Evolutionary conservation across 176 grass and related monocot species (phyloP).

Genomic region (Musa beccarii): DNA sequence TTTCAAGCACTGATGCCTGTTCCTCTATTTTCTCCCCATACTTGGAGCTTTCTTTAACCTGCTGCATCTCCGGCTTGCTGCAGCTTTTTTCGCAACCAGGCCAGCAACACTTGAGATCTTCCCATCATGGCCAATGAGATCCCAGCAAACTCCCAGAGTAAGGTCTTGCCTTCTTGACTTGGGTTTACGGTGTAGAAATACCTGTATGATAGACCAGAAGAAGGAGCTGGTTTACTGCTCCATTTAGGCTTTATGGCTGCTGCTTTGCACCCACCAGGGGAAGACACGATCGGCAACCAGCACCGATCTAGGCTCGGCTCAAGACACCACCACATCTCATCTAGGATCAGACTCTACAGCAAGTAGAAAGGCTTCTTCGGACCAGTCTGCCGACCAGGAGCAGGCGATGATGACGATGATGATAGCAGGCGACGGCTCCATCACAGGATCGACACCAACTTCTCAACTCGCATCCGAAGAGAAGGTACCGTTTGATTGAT

Average conservation of each 20-base stretch:
- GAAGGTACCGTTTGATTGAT: conserved; percentile 41
- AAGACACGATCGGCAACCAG: conserved; percentile 37
- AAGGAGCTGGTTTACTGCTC: background rate
- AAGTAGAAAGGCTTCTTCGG: conserved; percentile 38
- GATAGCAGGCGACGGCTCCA: conserved; percentile 47
- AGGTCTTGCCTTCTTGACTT: conserved; percentile 17
- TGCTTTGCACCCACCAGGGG: conserved; percentile 16
- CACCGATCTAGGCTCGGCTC: conserved; percentile 23
- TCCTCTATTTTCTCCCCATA: conserved; percentile 34
- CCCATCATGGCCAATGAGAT: conserved; percentile 73
- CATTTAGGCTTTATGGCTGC: conserved; percentile 1
- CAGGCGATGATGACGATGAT: conserved; percentile 42
- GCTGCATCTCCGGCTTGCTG: conserved; percentile 30
- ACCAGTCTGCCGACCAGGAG: conserved; percentile 30
- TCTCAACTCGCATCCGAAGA: conserved; percentile 29
- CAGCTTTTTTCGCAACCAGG: conserved; percentile 52
- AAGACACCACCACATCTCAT: background rate
- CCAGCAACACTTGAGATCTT: conserved; percentile 88
- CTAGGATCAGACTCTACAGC: conserved; percentile 14
- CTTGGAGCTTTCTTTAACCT: conserved; percentile 39
- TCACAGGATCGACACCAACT: conserved; percentile 18
- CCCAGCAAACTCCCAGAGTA: conserved; percentile 64
- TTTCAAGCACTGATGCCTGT: conserved; percentile 30
- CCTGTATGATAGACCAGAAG: background rate
- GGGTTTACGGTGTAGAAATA: background rate